A percentile compares a stretch with the other conserved stretches of the same genome.
phyloP scores from a whole-genome alignment of 257 asterid genomes.

The Solanum tarapatanum region DNA sequence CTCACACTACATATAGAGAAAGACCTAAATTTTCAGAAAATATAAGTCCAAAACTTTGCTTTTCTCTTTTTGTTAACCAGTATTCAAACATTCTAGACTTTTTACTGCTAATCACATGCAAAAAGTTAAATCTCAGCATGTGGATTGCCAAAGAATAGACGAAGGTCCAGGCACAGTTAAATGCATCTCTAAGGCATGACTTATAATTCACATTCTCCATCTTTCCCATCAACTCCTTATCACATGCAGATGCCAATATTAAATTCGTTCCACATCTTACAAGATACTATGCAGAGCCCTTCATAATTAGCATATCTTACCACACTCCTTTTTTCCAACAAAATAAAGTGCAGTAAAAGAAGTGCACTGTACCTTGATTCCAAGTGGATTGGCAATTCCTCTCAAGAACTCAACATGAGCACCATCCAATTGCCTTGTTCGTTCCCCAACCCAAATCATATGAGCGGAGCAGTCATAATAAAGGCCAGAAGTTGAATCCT shows the following conservation, averaged over 20 bases:
- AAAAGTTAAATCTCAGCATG: neutral
- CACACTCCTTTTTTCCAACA: neutral
- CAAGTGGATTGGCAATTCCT: slow-evolving; percentile 66
- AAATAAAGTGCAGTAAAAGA: neutral
- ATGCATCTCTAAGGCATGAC: neutral
- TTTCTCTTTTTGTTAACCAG: neutral
- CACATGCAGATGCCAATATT: neutral
- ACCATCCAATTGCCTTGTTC: slow-evolving; percentile 67
- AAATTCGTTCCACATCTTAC: neutral
- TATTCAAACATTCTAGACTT: neutral
- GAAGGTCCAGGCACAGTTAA: neutral
- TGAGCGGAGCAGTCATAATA: slow-evolving; percentile 73
- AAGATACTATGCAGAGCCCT: neutral
- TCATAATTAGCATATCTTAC: neutral
- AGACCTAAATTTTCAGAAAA: neutral
- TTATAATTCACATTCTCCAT: neutral
- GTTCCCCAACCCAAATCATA: slow-evolving; percentile 82
- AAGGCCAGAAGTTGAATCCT: slow-evolving; percentile 69
- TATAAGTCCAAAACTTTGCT: neutral
- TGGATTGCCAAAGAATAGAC: neutral
- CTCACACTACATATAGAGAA: neutral
- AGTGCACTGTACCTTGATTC: slow-evolving; percentile 43
- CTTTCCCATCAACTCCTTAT: neutral
- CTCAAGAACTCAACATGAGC: slow-evolving; percentile 69
- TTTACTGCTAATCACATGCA: neutral